Conservation (phyloP, 441 rosid species). For the Brassica hybrid region DNA sequence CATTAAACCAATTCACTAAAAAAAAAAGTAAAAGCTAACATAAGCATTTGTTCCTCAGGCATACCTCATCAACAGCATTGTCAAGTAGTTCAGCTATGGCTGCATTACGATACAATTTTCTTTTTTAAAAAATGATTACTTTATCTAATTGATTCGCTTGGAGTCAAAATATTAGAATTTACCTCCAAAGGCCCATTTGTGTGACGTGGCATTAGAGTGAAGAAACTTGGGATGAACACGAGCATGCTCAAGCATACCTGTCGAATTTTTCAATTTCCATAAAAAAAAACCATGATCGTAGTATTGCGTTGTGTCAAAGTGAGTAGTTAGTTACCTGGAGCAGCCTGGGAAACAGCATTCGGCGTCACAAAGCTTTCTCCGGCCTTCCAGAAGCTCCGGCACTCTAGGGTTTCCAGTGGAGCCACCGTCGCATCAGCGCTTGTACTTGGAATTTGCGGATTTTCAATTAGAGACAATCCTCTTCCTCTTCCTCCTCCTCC, state of each 20-base stretch:
- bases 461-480: slow-evolving; percentile 26
- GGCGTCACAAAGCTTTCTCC: slow-evolving; percentile 53
- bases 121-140: not conserved
- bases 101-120: slow-evolving; percentile 38
- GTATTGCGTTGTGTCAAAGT: not conserved
- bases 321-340: slow-evolving; percentile 44
- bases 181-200: slow-evolving; percentile 99
- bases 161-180: not conserved
- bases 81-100: slow-evolving; percentile 97
- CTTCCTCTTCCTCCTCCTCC: not conserved
- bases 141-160: not conserved
- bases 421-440: slow-evolving; percentile 33
- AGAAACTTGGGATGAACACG: slow-evolving; percentile 94
- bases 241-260: slow-evolving; percentile 82
- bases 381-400: slow-evolving; percentile 91
- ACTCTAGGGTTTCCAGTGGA: slow-evolving; percentile 46
- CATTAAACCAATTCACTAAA: not conserved
- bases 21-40: not conserved
- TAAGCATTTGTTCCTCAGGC: slow-evolving; percentile 8
- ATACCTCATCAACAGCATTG: slow-evolving; percentile 96
- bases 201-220: slow-evolving; percentile 98
- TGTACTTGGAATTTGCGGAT: slow-evolving; percentile 20
- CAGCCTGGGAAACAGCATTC: slow-evolving; percentile 33
- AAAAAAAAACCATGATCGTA: slow-evolving; percentile 14
- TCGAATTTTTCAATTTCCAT: slow-evolving; percentile 2